These are phyloP conservation scores for Phylloporus sp. DNA, from an alignment of 768 basidiomycete genomes.

Conservation along the genomic window DNA sequence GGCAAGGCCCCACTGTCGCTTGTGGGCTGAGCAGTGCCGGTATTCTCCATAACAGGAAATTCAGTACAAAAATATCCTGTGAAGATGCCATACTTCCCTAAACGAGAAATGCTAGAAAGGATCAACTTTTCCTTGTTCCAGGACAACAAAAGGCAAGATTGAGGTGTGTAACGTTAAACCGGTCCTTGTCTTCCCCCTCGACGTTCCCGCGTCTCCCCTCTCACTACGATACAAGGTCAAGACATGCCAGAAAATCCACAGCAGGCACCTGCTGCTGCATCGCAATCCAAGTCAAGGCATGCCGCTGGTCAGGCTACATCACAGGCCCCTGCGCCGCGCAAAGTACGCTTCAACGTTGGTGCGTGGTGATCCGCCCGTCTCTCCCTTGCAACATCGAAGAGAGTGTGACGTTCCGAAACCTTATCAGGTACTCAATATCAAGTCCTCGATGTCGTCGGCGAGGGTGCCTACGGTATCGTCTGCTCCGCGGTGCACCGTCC, in stretches of 20 bases:
- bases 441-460: slow-evolving; percentile 82
- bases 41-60: neutral
- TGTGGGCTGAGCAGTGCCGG: too few species aligned
- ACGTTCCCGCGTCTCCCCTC: slow-evolving; percentile 1
- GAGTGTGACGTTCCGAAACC: neutral
- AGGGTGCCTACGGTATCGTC: slow-evolving; percentile 93
- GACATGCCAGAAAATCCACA: slow-evolving; percentile 28
- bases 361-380: slow-evolving; percentile 13
- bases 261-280: slow-evolving; percentile 14
- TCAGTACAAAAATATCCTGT: slow-evolving; percentile 3
- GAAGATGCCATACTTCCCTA: slow-evolving; percentile 7
- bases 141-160: slow-evolving; percentile 14
- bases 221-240: neutral
- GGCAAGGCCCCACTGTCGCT: too few species aligned
- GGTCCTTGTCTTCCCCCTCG: slow-evolving; percentile 13
- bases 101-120: neutral
- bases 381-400: neutral
- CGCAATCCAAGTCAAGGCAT: slow-evolving; percentile 40
- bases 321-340: slow-evolving; percentile 60
- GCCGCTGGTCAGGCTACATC: slow-evolving; percentile 41
- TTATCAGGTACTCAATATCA: slow-evolving; percentile 70
- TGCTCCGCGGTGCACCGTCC: slow-evolving; percentile 88
- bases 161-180: slow-evolving; percentile 4
- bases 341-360: slow-evolving; percentile 89
- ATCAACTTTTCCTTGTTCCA: slow-evolving; percentile 17